Evolutionary conservation across 139 green algal species (phyloP), one percentile per base, ranked within the genome.

Genomic region (Axilococcus clingmanii): DNA sequence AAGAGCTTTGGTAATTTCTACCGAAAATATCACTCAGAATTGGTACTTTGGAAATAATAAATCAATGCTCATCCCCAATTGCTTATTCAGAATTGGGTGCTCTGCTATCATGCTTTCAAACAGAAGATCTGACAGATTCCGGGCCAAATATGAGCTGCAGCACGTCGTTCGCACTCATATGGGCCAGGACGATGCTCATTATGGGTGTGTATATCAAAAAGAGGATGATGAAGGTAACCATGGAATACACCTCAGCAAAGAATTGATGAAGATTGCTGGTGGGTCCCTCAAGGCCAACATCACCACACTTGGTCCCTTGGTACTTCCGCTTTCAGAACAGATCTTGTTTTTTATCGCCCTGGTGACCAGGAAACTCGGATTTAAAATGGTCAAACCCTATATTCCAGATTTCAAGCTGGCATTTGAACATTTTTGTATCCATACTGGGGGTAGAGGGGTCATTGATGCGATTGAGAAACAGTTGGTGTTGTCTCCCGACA

Each of bases 21-120:
- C 91, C 0, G 90, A 97, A 77, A 97, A 97, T 77, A 95, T 97
- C 70, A 97, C 90, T 2, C 89, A 96, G 76, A 94, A 95, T 70
- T 95, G 83, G 78, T 94, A 95, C 71, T 87, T 86, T 66, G 86
- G 86, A 68, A 93, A 91, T 52, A 53, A 83, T 25, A 66, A 76
- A 30, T 88, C 83, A 54, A 97, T 96, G 88, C 74, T 97, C 40
- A 91, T 97, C 57, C 90, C 90, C 61, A 97, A 97, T 71, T 93
- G 77, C 76, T 73, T 97, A 16, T 97, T 97, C 82, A 81, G 90
- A 29, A 71, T 97, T 28, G 90, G 90, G 2, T 85, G 82, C 15
- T 81, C 84, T 2, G 91, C 91, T n/a, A 80, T 95, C 53, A 51
- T 97, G 38, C 80, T 97, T 23, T 89, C 82, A 38, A 97, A 96